A percentile compares a stretch with the other conserved stretches of the same genome.
phyloP scores from a whole-genome alignment of 1,284 basidiomycete species.

The Leccinum solheimii region DNA sequence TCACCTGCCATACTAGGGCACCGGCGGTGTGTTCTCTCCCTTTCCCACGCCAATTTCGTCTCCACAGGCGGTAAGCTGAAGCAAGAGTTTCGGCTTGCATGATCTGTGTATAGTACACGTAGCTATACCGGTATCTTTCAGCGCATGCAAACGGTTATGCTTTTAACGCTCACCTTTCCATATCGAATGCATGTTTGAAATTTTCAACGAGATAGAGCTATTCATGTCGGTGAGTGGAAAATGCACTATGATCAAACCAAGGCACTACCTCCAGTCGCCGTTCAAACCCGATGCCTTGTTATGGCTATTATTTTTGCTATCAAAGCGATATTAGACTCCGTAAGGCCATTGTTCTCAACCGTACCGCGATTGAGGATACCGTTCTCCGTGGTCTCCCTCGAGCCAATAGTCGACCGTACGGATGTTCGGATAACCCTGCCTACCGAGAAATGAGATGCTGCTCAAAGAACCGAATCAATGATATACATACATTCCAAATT shows the following conservation, averaged over 20 bases:
- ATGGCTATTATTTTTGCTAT: constrained; percentile 72
- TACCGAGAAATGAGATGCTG: constrained; percentile 30
- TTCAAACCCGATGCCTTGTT: constrained; percentile 89
- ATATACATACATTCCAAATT: constrained; percentile 75
- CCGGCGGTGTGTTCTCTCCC: constrained; percentile 74
- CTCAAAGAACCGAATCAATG: neutral
- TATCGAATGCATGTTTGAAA: constrained; percentile 85
- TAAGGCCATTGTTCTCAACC: constrained; percentile 31
- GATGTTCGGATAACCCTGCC: constrained; percentile 82
- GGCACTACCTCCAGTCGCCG: constrained; percentile 71
- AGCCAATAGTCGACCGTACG: constrained; percentile 86
- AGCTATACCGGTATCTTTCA: constrained; percentile 40
- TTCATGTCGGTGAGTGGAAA: constrained; percentile 6
- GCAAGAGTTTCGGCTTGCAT: constrained; percentile 82
- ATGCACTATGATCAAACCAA: constrained; percentile 3
- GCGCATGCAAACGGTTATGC: neutral
- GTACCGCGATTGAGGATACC: constrained; percentile 85
- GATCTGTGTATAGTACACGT: constrained; percentile 79
- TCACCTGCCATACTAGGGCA: constrained; percentile 79
- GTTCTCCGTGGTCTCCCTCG: constrained; percentile 63
- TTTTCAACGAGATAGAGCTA: constrained; percentile 88
- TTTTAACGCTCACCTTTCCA: constrained; percentile 59
- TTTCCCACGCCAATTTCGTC: constrained; percentile 71
- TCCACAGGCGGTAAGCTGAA: constrained; percentile 76
- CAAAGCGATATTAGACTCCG: constrained; percentile 8